Percentiles rank a stretch among this genome's conserved stretches.
These are phyloP conservation scores for Ambrosiella xylebori DNA, from an alignment of 2,329 filamentous ascomycete genomes.

Conservation along the genomic window DNA sequence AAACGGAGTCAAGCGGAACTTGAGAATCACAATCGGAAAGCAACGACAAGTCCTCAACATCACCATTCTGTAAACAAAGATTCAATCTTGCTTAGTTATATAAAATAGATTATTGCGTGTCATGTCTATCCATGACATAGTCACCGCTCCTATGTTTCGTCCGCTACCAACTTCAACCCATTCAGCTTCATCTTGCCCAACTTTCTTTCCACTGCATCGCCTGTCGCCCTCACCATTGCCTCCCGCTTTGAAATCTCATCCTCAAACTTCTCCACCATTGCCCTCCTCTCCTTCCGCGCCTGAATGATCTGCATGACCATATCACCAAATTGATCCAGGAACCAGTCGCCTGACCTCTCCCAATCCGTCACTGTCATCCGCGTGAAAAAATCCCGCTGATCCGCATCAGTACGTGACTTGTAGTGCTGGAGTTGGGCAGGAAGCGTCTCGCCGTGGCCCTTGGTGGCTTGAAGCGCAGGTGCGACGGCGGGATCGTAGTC, in stretches of 20 bases:
- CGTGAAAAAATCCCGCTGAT: slow-evolving; percentile 34
- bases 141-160: slow-evolving; percentile 3
- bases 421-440: slow-evolving; percentile 33
- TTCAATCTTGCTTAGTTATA: background rate
- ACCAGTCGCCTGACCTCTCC: slow-evolving; percentile 44
- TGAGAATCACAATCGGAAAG: slow-evolving; percentile 43
- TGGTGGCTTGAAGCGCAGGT: slow-evolving; percentile 19
- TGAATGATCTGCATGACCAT: slow-evolving; percentile 32
- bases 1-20: slow-evolving; percentile 32
- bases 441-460: slow-evolving; percentile 25
- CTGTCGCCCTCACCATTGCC: slow-evolving; percentile 34
- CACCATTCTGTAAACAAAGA: background rate
- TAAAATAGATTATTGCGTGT: too few species aligned
- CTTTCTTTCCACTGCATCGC: slow-evolving; percentile 36
- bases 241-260: slow-evolving; percentile 36
- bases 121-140: background rate
- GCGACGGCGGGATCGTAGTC: slow-evolving; percentile 36
- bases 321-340: slow-evolving; percentile 34
- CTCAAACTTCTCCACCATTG: slow-evolving; percentile 34
- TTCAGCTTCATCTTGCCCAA: slow-evolving; percentile 38
- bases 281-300: slow-evolving; percentile 32
- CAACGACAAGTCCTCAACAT: slow-evolving; percentile 41
- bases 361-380: slow-evolving; percentile 38
- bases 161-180: slow-evolving; percentile 35
- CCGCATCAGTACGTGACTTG: slow-evolving; percentile 26